phyloP scores from a whole-genome alignment of 2,329 filamentous ascomycete genomes.

The Aureobasidium mangrovei region DNA sequence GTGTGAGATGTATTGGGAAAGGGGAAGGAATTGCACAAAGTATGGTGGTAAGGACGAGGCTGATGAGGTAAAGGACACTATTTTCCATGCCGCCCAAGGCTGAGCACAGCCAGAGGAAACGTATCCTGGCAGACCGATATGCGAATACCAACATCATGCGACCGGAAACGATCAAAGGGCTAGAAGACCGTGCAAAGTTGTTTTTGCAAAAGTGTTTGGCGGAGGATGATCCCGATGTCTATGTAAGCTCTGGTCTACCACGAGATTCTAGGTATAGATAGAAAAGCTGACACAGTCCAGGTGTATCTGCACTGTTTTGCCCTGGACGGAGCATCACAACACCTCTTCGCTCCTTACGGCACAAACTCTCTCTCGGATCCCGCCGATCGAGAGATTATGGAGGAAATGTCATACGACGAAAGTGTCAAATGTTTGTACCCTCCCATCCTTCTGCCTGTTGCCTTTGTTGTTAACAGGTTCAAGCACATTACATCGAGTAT shows the following conservation, averaged over 20 bases:
- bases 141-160: constrained; percentile 16
- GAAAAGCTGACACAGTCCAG: not conserved
- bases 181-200: constrained; percentile 1
- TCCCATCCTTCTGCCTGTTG: not conserved
- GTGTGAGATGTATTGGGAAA: not conserved
- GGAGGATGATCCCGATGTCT: constrained; percentile 13
- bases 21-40: too few species aligned
- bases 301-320: constrained; percentile 16
- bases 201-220: constrained; percentile 14
- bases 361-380: constrained; percentile 13
- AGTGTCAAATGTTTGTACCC: constrained; percentile 9
- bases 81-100: constrained; percentile 15
- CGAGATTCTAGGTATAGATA: not conserved
- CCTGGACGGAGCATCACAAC: constrained; percentile 15
- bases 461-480: not conserved
- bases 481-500: constrained; percentile 13
- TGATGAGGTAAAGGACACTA: constrained; percentile 5
- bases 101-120: constrained; percentile 12
- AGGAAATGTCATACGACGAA: constrained; percentile 16
- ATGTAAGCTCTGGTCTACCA: constrained; percentile 1
- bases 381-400: constrained; percentile 12
- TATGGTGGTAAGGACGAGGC: not conserved
- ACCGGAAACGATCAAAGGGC: constrained; percentile 10
- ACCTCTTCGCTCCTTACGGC: constrained; percentile 15
- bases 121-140: constrained; percentile 15